Evolutionary conservation across 129 eudicot species (phyloP).

Genomic region (Mikania micrantha): DNA sequence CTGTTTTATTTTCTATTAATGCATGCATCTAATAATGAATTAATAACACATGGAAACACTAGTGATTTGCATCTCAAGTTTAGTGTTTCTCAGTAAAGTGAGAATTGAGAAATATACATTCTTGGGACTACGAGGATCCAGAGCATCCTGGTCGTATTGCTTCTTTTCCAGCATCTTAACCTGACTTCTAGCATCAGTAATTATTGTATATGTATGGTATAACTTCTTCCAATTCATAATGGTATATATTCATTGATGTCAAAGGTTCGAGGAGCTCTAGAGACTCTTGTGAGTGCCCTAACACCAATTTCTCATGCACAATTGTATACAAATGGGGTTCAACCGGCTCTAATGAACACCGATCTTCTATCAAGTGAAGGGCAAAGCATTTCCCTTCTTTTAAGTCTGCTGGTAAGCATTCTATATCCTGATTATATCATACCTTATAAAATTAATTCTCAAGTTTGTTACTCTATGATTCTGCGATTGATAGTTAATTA

Average conservation of each 20-base stretch:
- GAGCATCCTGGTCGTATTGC: not conserved
- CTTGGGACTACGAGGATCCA: not conserved
- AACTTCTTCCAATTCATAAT: conserved; percentile 10
- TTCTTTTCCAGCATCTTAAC: not conserved
- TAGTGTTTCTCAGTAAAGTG: conserved; percentile 4
- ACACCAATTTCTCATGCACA: conserved; percentile 79
- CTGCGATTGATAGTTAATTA: conserved; percentile 16
- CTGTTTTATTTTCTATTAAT: not conserved
- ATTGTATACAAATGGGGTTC: conserved; percentile 59
- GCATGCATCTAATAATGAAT: not conserved
- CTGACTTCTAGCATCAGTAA: not conserved
- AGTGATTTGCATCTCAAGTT: not conserved
- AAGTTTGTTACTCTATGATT: not conserved
- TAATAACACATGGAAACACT: not conserved
- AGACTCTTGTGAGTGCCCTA: conserved; percentile 85
- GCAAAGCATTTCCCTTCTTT: conserved; percentile 79
- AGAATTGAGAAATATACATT: not conserved
- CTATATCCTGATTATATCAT: conserved; percentile 6
- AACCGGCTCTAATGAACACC: conserved; percentile 80
- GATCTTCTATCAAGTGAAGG: conserved; percentile 91
- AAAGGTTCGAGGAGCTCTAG: conserved; percentile 94
- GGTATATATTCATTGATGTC: conserved; percentile 18
- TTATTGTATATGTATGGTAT: not conserved
- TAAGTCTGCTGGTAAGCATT: conserved; percentile 72
- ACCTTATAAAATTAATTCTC: conserved; percentile 1